A percentile compares a stretch with the other conserved stretches of the same genome.
Conservation (phyloP, 2,329 filamentous ascomycete genomes). For the Ophioceras dolichostomum region DNA sequence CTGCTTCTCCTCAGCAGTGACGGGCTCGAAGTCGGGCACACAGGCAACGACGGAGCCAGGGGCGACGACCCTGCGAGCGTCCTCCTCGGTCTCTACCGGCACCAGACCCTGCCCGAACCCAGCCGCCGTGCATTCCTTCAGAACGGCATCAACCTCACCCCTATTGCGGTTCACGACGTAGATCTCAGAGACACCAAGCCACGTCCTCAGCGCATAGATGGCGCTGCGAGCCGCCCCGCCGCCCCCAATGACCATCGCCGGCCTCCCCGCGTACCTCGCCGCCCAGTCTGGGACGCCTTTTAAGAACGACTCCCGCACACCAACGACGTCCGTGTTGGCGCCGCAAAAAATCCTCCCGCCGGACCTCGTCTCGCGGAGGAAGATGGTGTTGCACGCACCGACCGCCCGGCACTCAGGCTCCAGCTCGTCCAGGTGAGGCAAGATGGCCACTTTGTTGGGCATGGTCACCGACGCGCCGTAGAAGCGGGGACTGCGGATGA, state of each 20-base stretch:
- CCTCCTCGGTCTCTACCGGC: constrained; percentile 46
- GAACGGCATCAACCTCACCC: constrained; percentile 52
- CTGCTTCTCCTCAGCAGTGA: constrained; percentile 46
- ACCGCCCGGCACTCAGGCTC: constrained; percentile 62
- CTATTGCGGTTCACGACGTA: constrained; percentile 69
- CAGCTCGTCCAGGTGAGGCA: constrained; percentile 59
- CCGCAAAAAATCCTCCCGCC: constrained; percentile 47
- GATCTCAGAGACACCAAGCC: constrained; percentile 53
- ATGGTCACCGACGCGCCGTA: constrained; percentile 68
- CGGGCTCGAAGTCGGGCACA: constrained; percentile 65
- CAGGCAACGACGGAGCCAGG: constrained; percentile 61
- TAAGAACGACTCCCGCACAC: constrained; percentile 60
- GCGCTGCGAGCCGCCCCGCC: constrained; percentile 70
- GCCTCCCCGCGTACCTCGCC: constrained; percentile 39
- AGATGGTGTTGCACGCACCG: constrained; percentile 72
- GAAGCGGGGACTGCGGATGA: constrained; percentile 45
- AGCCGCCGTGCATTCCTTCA: constrained; percentile 46
- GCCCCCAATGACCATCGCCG: constrained; percentile 63
- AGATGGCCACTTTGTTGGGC: constrained; percentile 72
- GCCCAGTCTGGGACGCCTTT: constrained; percentile 35
- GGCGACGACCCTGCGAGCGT: constrained; percentile 43
- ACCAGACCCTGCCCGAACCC: constrained; percentile 48
- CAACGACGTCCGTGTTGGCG: constrained; percentile 72
- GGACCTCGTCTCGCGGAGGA: constrained; percentile 36
- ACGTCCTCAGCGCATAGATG: constrained; percentile 61